Evolutionary conservation across 2,329 filamentous ascomycete species (phyloP), one percentile per base, ranked within the genome.

Genomic region (Zasmidium angulare): DNA sequence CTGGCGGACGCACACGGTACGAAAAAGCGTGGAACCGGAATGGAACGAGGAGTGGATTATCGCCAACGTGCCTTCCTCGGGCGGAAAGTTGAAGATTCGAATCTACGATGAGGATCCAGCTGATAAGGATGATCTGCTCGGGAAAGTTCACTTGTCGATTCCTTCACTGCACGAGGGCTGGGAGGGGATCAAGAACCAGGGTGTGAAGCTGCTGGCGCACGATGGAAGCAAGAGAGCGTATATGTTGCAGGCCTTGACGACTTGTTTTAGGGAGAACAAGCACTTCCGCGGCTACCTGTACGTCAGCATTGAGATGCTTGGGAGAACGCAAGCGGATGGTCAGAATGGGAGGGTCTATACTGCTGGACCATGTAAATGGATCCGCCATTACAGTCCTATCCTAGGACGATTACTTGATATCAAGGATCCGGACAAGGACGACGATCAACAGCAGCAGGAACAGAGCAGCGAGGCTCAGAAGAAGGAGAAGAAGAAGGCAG

Each of bases 41-140:
- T 98, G 93, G 93, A 83, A 96, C 50, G 85, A 88, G 40, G 84
- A 91, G 61, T 98, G 93, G 93, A 82, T 91, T 21, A 88, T 98
- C 22, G 91, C 90, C 61, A 96, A 96, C 66, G 83, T 97, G 1
- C 93, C 93, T 0, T 79, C 87, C 0, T 85, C 84, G 0, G 93
- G 93, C 2, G 96, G 96, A 77, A 84, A 82, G 58, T 82, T 98
- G 66, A 96, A 96, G 73, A 91, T 90, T 62, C 84, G 90, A 55
- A 77, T 98, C 19, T 96, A 93, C 75, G 93, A 98, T 70, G 93
- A 98, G 74, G 93, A 98, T 75, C 86, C 87, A 31, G 85, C 88
- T 1, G 90, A 97, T 72, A 86, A 89, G 65, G 89, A 98, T 71
- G 93, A 98, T 75, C 84, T 91, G 23, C 82, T 98, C 20, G 93